These are phyloP conservation scores for Phaeotremella skinneri DNA, from an alignment of 768 basidiomycete genomes.

Conservation along the genomic window DNA sequence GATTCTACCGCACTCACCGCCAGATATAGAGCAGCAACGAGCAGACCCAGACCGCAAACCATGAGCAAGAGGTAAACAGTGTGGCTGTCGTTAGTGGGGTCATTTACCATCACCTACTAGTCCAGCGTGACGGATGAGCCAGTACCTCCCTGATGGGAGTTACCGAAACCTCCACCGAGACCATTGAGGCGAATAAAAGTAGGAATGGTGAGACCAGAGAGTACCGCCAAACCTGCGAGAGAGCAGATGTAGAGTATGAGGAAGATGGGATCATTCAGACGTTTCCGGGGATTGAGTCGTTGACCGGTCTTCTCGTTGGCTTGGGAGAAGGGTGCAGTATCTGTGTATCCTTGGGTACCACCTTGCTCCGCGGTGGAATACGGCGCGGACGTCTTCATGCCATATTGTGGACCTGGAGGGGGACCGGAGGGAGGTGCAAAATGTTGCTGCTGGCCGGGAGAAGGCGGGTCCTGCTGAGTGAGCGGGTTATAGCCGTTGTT, in stretches of 20 bases:
- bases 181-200: conserved; percentile 66
- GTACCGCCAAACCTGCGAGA: conserved; percentile 66
- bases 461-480: conserved; percentile 19
- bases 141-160: conserved; percentile 50
- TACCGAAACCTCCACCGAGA: conserved; percentile 67
- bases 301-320: conserved; percentile 46
- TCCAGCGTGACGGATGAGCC: conserved; percentile 67
- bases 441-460: conserved; percentile 9
- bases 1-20: conserved; percentile 48
- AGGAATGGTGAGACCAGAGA: conserved; percentile 65
- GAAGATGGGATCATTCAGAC: conserved; percentile 70
- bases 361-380: conserved; percentile 20
- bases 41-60: conserved; percentile 65
- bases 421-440: conserved; percentile 14
- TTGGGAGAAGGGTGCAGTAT: conserved; percentile 43
- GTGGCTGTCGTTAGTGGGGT: conserved; percentile 55
- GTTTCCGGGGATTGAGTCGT: conserved; percentile 58
- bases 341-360: conserved; percentile 15
- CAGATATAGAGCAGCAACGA: conserved; percentile 67
- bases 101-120: conserved; percentile 54
- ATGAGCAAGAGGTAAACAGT: conserved; percentile 74
- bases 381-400: conserved; percentile 43
- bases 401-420: conserved; percentile 15
- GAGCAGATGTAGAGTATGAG: conserved; percentile 70
- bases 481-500: conserved; percentile 10